phyloP scores from a whole-genome alignment of 2,329 filamentous ascomycete genomes.

The Fusarium brachygibbosum region DNA sequence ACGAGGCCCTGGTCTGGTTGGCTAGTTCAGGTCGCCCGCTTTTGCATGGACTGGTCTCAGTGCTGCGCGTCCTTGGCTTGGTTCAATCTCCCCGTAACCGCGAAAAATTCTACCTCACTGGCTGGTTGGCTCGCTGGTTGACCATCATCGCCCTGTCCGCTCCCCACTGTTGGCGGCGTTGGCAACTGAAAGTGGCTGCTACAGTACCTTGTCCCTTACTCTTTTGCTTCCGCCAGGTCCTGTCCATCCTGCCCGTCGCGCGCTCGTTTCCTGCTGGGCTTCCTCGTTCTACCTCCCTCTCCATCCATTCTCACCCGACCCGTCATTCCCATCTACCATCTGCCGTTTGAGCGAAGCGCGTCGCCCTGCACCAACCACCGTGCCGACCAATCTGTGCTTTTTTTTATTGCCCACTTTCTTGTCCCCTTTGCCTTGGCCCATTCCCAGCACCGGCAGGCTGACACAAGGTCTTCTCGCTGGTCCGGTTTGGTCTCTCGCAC shows the following conservation, averaged over 20 bases:
- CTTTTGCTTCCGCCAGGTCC: conserved; percentile 24
- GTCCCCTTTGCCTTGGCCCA: conserved; percentile 32
- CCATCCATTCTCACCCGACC: conserved; percentile 40
- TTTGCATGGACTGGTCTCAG: conserved; percentile 43
- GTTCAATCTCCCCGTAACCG: conserved; percentile 28
- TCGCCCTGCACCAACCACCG: conserved; percentile 44
- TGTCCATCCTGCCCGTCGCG: conserved; percentile 21
- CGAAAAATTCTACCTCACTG: conserved; percentile 54
- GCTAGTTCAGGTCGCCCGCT: conserved; percentile 32
- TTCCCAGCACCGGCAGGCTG: conserved; percentile 39
- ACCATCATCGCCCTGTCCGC: conserved; percentile 22
- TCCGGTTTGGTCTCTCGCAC: conserved; percentile 51
- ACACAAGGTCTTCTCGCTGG: conserved; percentile 45
- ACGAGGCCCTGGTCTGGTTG: conserved; percentile 19
- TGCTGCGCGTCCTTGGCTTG: conserved; percentile 45
- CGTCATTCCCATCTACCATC: conserved; percentile 44
- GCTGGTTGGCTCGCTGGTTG: conserved; percentile 38
- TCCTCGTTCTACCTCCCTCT: conserved; percentile 37
- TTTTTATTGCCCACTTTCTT: conserved; percentile 43
- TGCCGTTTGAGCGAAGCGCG: conserved; percentile 44
- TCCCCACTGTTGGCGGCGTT: conserved; percentile 40
- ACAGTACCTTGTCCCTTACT: conserved; percentile 25
- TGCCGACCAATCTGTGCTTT: conserved; percentile 43
- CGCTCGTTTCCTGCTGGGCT: conserved; percentile 38
- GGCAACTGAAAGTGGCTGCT: conserved; percentile 35